Percentiles rank a stretch among this genome's conserved stretches.
Conservation (phyloP, 495 filamentous ascomycete genomes). For the Aspergillus panamensis region DNA sequence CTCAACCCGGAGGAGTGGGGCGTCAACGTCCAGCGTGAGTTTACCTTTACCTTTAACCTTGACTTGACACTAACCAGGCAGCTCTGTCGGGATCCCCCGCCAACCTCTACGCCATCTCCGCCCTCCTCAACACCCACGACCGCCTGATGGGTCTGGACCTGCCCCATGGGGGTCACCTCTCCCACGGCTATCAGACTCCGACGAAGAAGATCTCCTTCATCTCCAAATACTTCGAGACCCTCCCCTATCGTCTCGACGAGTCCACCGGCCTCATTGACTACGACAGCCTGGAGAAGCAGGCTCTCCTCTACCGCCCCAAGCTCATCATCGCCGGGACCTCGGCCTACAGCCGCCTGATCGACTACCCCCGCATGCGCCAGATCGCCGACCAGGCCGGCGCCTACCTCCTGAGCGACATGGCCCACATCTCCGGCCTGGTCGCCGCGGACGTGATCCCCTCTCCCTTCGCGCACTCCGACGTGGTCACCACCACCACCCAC, state of each 20-base stretch:
- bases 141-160: slow-evolving; percentile 96
- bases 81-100: slow-evolving; percentile 94
- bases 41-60: neutral
- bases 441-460: slow-evolving; percentile 85
- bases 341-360: slow-evolving; percentile 90
- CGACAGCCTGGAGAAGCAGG: slow-evolving; percentile 77
- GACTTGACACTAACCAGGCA: slow-evolving; percentile 29
- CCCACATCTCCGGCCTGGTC: slow-evolving; percentile 93
- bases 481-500: slow-evolving; percentile 98
- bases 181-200: slow-evolving; percentile 96
- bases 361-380: slow-evolving; percentile 81
- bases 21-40: slow-evolving; percentile 91
- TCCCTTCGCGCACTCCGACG: slow-evolving; percentile 85
- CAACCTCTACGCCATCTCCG: slow-evolving; percentile 94
- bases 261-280: slow-evolving; percentile 93
- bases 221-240: slow-evolving; percentile 97
- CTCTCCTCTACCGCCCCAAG: slow-evolving; percentile 85
- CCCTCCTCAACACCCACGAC: slow-evolving; percentile 86
- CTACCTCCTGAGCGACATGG: slow-evolving; percentile 93
- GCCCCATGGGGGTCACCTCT: slow-evolving; percentile 93
- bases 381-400: slow-evolving; percentile 88
- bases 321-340: slow-evolving; percentile 93
- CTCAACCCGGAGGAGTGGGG: slow-evolving; percentile 87
- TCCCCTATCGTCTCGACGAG: slow-evolving; percentile 90
- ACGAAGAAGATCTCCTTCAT: slow-evolving; percentile 98